phyloP scores from a whole-genome alignment of 805 yeast genomes.

The Priceomyces fermenticarens region DNA sequence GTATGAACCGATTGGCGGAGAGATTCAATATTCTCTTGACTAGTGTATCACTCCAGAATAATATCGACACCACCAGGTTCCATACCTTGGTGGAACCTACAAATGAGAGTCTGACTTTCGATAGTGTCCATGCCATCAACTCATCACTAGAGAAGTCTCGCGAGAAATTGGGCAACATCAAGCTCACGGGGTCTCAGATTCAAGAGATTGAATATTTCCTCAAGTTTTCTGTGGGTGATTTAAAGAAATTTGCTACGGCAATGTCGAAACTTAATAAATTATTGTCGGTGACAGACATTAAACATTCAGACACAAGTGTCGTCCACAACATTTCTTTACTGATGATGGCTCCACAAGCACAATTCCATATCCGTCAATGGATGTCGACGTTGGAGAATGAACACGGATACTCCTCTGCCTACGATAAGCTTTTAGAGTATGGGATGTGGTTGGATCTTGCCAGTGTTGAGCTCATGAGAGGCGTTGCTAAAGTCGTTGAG shows the following conservation, averaged over 20 bases:
- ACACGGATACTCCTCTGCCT: constrained; percentile 6
- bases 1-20: constrained; percentile 46
- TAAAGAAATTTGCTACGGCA: constrained; percentile 24
- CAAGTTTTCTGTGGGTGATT: constrained; percentile 43
- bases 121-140: constrained; percentile 24
- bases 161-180: constrained; percentile 23
- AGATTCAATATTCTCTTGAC: constrained; percentile 49
- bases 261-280: constrained; percentile 37
- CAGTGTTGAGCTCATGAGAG: constrained; percentile 19
- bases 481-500: constrained; percentile 18
- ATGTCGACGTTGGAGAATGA: constrained; percentile 1
- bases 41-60: constrained; percentile 28
- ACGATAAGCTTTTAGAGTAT: constrained; percentile 11
- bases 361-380: no score
- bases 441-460: constrained; percentile 23
- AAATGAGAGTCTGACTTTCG: constrained; percentile 27
- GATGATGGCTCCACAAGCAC: background rate
- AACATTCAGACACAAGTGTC: constrained; percentile 27
- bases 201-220: constrained; percentile 47
- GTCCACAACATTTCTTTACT: constrained; percentile 16
- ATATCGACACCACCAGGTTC: background rate
- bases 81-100: constrained; percentile 7
- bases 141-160: constrained; percentile 16
- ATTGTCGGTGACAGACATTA: constrained; percentile 28
- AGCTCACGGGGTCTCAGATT: constrained; percentile 19